Evolutionary conservation across 2,329 filamentous ascomycete species (phyloP).

Genomic region (Diaporthe ilicicola): DNA sequence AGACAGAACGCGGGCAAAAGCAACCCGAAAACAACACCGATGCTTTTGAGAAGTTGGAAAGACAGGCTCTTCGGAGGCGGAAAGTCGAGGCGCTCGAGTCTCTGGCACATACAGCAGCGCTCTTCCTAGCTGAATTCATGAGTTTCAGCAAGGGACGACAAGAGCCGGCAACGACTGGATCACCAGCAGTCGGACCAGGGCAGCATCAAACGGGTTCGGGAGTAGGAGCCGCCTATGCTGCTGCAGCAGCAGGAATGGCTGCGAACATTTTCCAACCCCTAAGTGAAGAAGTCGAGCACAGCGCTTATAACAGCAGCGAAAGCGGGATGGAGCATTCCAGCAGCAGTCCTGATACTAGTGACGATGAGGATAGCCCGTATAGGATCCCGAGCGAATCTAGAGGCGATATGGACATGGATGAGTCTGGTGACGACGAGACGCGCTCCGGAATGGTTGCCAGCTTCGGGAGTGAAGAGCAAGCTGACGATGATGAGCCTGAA

Average conservation of each 20-base stretch:
- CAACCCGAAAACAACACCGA: neutral
- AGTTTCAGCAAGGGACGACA: neutral
- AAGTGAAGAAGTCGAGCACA: neutral
- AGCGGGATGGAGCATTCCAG: neutral
- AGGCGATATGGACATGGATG: neutral
- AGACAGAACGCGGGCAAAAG: neutral
- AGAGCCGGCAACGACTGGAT: neutral
- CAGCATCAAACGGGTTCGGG: neutral
- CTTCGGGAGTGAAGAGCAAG: neutral
- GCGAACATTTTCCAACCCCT: neutral
- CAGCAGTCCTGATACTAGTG: neutral
- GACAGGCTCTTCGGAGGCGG: constrained; percentile 27
- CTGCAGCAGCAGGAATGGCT: neutral
- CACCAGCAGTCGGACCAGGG: neutral
- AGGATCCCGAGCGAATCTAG: neutral
- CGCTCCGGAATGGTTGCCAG: neutral
- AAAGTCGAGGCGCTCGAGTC: constrained; percentile 33
- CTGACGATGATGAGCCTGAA: neutral
- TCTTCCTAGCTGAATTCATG: constrained; percentile 29
- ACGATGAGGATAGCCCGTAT: neutral
- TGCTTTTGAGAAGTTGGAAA: constrained; percentile 22
- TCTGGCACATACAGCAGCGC: constrained; percentile 26
- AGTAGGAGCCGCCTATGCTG: neutral
- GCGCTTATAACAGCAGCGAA: neutral
- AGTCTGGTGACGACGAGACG: neutral